Conservation (phyloP, 2,329 filamentous ascomycete species). For the Botrytis sinoallii region DNA sequence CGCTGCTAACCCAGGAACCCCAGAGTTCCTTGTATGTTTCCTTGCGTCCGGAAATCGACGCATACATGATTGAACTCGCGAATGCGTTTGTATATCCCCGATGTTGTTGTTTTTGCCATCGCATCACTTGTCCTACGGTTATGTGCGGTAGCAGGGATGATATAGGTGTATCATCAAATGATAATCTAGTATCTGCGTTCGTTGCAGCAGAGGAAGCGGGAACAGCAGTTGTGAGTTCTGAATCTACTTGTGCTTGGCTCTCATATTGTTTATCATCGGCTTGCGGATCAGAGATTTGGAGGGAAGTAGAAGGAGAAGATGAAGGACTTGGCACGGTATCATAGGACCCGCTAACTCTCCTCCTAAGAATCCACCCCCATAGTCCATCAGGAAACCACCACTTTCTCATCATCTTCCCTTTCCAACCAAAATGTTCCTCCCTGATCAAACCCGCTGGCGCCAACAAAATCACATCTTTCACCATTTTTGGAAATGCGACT, state of each 20-base stretch:
- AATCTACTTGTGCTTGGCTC: constrained; percentile 18
- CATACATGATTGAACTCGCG: constrained; percentile 54
- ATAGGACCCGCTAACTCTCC: constrained; percentile 6
- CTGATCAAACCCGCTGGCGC: constrained; percentile 75
- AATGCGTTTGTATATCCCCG: constrained; percentile 58
- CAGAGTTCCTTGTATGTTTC: constrained; percentile 49
- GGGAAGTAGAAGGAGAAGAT: not conserved
- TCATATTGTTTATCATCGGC: constrained; percentile 17
- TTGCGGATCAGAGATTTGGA: not conserved
- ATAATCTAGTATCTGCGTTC: constrained; percentile 16
- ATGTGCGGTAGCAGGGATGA: constrained; percentile 23
- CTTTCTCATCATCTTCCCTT: constrained; percentile 52
- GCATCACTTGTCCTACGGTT: constrained; percentile 40
- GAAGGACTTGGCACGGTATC: not conserved
- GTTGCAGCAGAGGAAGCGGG: not conserved
- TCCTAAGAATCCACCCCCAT: constrained; percentile 24
- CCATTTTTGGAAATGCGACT: constrained; percentile 62
- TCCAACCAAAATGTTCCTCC: constrained; percentile 49
- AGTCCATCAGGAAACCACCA: constrained; percentile 53
- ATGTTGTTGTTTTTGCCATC: constrained; percentile 58
- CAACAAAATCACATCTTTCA: constrained; percentile 70
- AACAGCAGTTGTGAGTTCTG: not conserved
- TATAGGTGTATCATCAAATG: constrained; percentile 28
- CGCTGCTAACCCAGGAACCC: not conserved
- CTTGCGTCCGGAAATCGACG: constrained; percentile 53